Base-by-base conservation (phyloP, 768 basidiomycete species). In the Dacryopinax primogenitus region DNA sequence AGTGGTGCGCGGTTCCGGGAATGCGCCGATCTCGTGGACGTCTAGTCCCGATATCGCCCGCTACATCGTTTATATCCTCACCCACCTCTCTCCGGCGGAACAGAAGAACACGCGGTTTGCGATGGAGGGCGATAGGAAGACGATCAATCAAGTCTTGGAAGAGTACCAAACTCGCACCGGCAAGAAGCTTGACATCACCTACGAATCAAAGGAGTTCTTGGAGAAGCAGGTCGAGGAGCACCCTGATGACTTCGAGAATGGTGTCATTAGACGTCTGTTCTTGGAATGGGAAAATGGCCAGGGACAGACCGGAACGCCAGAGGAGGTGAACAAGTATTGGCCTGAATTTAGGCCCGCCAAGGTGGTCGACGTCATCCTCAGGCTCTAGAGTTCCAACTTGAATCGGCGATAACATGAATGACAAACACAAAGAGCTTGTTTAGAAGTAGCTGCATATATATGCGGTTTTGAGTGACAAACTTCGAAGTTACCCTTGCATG, bases 301-400 rank as follows among this genome's bases (percentile, higher is more conserved):
- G 11, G 36, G 36, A 37, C 11, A 9, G 36, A 18, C 18, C 36
- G 36, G 36, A 18, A 37, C 9, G 9, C 36, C 36, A 37, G 36
- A 37, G 36, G 45, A 47, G 69, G 28, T 13, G 13, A 16, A 18
- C 15, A 28, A 65, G 15, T 37, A 63, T n/a, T 71, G 47, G 35
- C 70, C 70, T 16, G 41, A 66, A 18, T 71, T 68, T 66, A 71
- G 69, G 16, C 70, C 70, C 16, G 65, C 65, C 18, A 51, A 51
- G 2, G 67, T 64, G 2, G 11, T 66, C 1, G 68, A 71, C 37
- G 37, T n/a, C 12, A 39, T 39, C 37, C 37, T 39, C n/a, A n/a
- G n/a, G n/a, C n/a, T n/a, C n/a, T n/a, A n/a, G n/a, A n/a, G n/a
- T n/a, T n/a, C n/a, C n/a, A n/a, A n/a, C n/a, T n/a, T n/a, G n/a